Conservation (phyloP, 352 stramenopile genomes). For the Phytophthora hibernalis region DNA sequence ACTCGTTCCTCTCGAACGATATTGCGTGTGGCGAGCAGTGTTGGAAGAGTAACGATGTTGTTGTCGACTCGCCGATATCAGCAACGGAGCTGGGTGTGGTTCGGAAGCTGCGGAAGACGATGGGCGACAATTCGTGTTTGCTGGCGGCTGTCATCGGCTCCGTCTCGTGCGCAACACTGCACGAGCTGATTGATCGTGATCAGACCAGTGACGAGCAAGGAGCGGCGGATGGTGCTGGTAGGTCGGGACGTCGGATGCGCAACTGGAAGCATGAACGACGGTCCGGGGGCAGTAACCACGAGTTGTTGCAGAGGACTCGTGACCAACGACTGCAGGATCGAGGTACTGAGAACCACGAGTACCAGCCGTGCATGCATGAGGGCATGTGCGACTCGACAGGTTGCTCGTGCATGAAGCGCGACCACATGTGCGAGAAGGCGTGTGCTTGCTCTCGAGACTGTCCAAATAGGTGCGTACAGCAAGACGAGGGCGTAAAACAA, state of each 20-base stretch:
- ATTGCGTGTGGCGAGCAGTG: constrained; percentile 46
- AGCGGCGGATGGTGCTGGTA: constrained; percentile 3
- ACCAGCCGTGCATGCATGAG: constrained; percentile 78
- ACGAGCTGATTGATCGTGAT: constrained; percentile 52
- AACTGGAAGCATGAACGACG: constrained; percentile 49
- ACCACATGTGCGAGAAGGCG: constrained; percentile 58
- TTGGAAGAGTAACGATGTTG: constrained; percentile 35
- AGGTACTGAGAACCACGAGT: constrained; percentile 64
- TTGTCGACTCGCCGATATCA: background rate
- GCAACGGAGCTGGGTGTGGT: constrained; percentile 54
- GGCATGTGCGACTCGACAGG: constrained; percentile 57
- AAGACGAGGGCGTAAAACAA: background rate
- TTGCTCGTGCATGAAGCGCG: constrained; percentile 70
- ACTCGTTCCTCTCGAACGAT: constrained; percentile 36
- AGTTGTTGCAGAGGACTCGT: constrained; percentile 67
- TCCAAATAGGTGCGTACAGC: constrained; percentile 46
- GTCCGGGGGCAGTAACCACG: constrained; percentile 56
- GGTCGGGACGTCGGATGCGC: constrained; percentile 30
- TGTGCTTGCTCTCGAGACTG: constrained; percentile 52
- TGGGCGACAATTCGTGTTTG: constrained; percentile 75
- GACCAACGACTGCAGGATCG: constrained; percentile 72
- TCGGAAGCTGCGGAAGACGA: constrained; percentile 58
- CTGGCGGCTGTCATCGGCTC: constrained; percentile 59
- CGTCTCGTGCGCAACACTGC: constrained; percentile 49
- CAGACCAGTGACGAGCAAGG: constrained; percentile 14